Percentiles rank a stretch among this genome's conserved stretches.
Conservation (phyloP, 1,284 basidiomycete genomes). For the Phenoliferia sp. region DNA sequence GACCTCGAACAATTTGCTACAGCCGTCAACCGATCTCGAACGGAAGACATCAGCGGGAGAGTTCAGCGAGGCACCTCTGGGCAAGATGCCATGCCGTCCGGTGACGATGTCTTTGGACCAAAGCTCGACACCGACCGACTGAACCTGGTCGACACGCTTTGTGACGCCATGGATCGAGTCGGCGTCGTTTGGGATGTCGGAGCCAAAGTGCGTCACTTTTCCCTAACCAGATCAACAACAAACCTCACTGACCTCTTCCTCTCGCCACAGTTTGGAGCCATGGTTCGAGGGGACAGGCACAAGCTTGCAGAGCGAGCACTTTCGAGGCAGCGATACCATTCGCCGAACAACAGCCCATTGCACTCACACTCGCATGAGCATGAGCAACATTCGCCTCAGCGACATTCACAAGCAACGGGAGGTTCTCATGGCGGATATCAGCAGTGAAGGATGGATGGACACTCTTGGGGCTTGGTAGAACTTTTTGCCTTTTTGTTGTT, state of each 20-base stretch:
- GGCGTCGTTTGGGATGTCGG: slow-evolving; percentile 26
- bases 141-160: slow-evolving; percentile 15
- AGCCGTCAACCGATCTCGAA: slow-evolving; percentile 19
- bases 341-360: background rate
- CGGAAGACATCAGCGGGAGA: slow-evolving; percentile 2
- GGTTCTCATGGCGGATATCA: background rate
- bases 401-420: background rate
- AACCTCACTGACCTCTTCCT: background rate
- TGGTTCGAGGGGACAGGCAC: slow-evolving; percentile 22
- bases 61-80: slow-evolving; percentile 15
- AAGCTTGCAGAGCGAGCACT: background rate
- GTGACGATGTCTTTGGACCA: slow-evolving; percentile 29
- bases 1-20: background rate
- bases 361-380: too few relatives aligned
- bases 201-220: slow-evolving; percentile 11
- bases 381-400: background rate
- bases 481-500: too few relatives aligned
- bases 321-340: background rate
- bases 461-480: too few relatives aligned
- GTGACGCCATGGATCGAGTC: slow-evolving; percentile 27
- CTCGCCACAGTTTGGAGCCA: slow-evolving; percentile 14
- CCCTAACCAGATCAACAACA: background rate
- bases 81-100: slow-evolving; percentile 7
- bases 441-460: too few relatives aligned
- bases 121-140: slow-evolving; percentile 17